phyloP scores from a whole-genome alignment of 306 rosid species.

The Cicer bijugum region DNA sequence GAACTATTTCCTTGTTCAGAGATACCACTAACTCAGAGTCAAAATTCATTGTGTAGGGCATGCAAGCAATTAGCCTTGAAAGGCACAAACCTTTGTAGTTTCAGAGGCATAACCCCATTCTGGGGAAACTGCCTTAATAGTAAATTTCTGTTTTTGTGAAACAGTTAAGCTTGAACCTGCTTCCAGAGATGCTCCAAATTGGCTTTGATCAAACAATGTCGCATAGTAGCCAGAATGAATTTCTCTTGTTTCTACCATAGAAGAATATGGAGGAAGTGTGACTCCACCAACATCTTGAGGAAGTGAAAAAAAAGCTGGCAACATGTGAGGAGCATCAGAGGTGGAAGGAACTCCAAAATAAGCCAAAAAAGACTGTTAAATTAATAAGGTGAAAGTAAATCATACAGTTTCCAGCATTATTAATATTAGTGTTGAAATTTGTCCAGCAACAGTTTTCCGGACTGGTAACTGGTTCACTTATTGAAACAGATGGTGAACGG shows the following conservation, averaged over 20 bases:
- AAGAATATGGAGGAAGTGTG: constrained; percentile 57
- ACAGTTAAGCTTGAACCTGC: constrained; percentile 66
- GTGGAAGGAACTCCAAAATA: constrained; percentile 41
- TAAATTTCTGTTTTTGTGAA: constrained; percentile 75
- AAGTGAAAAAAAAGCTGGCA: constrained; percentile 59
- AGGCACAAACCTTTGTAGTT: constrained; percentile 72
- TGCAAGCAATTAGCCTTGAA: constrained; percentile 23
- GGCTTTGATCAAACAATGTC: constrained; percentile 59
- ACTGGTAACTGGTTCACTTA: constrained; percentile 50
- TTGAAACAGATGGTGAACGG: constrained; percentile 45
- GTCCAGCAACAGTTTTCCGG: constrained; percentile 59
- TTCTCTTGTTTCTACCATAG: constrained; percentile 49
- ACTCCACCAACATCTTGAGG: constrained; percentile 51
- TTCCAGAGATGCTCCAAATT: constrained; percentile 52
- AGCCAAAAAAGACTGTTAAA: constrained; percentile 17
- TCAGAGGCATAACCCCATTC: constrained; percentile 85
- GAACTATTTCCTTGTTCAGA: not conserved
- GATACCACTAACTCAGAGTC: constrained; percentile 21
- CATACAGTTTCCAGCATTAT: constrained; percentile 58
- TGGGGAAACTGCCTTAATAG: constrained; percentile 77
- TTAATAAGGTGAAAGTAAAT: constrained; percentile 37
- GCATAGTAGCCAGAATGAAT: constrained; percentile 56
- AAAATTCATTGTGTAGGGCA: constrained; percentile 31
- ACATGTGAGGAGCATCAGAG: constrained; percentile 50
- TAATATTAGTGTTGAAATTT: constrained; percentile 39